A percentile compares a stretch with the other conserved stretches of the same genome.
These are phyloP conservation scores for Metroxylon sagu DNA, from an alignment of 176 grass and related monocot species.

Conservation along the genomic window DNA sequence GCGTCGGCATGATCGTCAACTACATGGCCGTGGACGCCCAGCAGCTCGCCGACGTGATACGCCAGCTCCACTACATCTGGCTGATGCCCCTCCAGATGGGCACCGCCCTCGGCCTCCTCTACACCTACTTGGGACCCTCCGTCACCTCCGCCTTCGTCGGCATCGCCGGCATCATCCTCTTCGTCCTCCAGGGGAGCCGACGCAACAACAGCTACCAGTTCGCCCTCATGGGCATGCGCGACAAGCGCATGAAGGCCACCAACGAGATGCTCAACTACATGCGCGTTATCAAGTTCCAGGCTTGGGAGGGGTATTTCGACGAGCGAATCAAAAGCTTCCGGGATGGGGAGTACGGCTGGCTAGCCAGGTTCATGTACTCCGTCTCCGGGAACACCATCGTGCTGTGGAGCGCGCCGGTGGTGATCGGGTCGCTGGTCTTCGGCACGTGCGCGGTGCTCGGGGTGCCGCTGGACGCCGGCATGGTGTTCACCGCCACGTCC, in stretches of 20 bases:
- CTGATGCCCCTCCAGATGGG: conserved; percentile 93
- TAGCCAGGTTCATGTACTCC: conserved; percentile 89
- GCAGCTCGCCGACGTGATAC: conserved; percentile 96
- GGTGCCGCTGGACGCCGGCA: conserved; percentile 49
- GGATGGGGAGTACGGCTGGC: conserved; percentile 58
- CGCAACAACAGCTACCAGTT: conserved; percentile 94
- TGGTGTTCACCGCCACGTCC: conserved; percentile 90
- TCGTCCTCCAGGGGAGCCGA: conserved; percentile 52
- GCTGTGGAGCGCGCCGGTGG: conserved; percentile 72
- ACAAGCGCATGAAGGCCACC: conserved; percentile 91
- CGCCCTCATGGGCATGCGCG: conserved; percentile 66
- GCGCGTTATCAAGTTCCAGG: conserved; percentile 98
- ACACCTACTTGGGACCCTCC: conserved; percentile 62
- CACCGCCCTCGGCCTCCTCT: conserved; percentile 53
- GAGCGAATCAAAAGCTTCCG: conserved; percentile 56
- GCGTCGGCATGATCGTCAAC: conserved; percentile 93
- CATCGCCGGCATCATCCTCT: conserved; percentile 46
- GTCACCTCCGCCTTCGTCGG: conserved; percentile 66
- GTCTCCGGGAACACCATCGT: conserved; percentile 73
- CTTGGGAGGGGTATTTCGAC: conserved; percentile 84
- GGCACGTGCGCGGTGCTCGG: conserved; percentile 46
- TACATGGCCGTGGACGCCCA: conserved; percentile 99
- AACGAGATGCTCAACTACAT: conserved; percentile 98
- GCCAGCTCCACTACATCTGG: conserved; percentile 93
- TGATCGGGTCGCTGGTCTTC: conserved; percentile 59